Percentiles rank a stretch among this genome's conserved stretches.
Evolutionary conservation across 345 rosid species (phyloP).

Genomic region (Camelina laxa): DNA sequence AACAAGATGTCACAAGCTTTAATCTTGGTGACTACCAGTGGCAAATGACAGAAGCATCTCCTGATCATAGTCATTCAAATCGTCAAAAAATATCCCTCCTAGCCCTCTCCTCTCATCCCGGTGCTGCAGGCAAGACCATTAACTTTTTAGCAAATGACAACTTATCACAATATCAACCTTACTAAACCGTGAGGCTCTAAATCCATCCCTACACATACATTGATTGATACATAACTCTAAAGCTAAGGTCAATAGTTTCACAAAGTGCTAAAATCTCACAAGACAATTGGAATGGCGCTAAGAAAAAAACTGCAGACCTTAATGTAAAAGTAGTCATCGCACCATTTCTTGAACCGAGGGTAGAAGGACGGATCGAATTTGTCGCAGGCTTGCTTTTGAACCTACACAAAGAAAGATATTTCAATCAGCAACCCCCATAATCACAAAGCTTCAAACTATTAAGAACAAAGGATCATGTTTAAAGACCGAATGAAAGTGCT

Average conservation of each 20-base stretch:
- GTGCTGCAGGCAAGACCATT: slow-evolving; percentile 60
- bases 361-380: slow-evolving; percentile 84
- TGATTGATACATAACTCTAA: background rate
- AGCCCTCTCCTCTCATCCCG: slow-evolving; percentile 91
- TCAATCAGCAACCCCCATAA: background rate
- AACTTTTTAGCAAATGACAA: background rate
- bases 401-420: slow-evolving; percentile 45
- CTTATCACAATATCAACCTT: slow-evolving; percentile 8
- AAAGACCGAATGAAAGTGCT: slow-evolving; percentile 84
- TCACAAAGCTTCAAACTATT: slow-evolving; percentile 7
- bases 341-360: slow-evolving; percentile 93
- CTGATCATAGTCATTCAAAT: slow-evolving; percentile 80
- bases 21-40: slow-evolving; percentile 58
- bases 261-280: slow-evolving; percentile 8
- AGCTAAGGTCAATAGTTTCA: slow-evolving; percentile 13
- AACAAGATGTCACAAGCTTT: background rate
- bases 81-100: slow-evolving; percentile 97
- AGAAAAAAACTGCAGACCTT: slow-evolving; percentile 52
- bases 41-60: slow-evolving; percentile 93
- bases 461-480: background rate
- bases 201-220: background rate
- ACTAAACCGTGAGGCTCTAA: slow-evolving; percentile 13
- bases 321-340: slow-evolving; percentile 89
- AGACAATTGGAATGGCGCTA: background rate
- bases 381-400: slow-evolving; percentile 79